Evolutionary conservation across 352 stramenopile species (phyloP).

Genomic region (Phytopythium aichiense): DNA sequence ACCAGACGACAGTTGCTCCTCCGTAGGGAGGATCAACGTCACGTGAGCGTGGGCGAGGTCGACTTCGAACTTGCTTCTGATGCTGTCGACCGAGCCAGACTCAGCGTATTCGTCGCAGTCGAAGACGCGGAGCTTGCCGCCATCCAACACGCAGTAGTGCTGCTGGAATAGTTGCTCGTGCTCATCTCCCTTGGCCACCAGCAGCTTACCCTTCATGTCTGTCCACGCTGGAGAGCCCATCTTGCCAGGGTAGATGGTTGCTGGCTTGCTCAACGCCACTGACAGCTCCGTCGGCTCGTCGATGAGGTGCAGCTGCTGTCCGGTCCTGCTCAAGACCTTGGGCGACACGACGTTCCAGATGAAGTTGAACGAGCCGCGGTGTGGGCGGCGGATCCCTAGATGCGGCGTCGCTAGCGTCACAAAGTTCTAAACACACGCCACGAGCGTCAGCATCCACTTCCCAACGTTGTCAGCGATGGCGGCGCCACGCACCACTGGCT

Average conservation of each 20-base stretch:
- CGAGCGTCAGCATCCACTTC: background rate
- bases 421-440: conserved; percentile 52
- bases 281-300: conserved; percentile 51
- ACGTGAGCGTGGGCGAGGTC: conserved; percentile 33
- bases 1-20: conserved; percentile 11
- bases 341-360: conserved; percentile 62
- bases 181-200: conserved; percentile 13
- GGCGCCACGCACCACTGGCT: conserved; percentile 52
- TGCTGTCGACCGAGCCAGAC: conserved; percentile 3
- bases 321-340: conserved; percentile 69
- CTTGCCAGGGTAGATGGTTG: conserved; percentile 16
- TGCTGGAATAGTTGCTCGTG: conserved; percentile 22
- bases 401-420: conserved; percentile 77
- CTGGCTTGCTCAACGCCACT: conserved; percentile 28
- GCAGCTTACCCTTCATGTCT: conserved; percentile 25
- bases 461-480: background rate
- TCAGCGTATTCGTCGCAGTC: conserved; percentile 10
- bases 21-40: conserved; percentile 26
- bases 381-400: conserved; percentile 62
- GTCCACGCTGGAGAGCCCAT: conserved; percentile 22
- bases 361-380: conserved; percentile 52
- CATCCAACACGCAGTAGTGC: conserved; percentile 29
- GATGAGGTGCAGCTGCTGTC: conserved; percentile 53
- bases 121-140: conserved; percentile 32
- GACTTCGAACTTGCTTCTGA: conserved; percentile 25